Percentiles rank a stretch among this genome's conserved stretches.
Conservation (phyloP, 805 yeast genomes). For the Ogataea thermomethanolica region DNA sequence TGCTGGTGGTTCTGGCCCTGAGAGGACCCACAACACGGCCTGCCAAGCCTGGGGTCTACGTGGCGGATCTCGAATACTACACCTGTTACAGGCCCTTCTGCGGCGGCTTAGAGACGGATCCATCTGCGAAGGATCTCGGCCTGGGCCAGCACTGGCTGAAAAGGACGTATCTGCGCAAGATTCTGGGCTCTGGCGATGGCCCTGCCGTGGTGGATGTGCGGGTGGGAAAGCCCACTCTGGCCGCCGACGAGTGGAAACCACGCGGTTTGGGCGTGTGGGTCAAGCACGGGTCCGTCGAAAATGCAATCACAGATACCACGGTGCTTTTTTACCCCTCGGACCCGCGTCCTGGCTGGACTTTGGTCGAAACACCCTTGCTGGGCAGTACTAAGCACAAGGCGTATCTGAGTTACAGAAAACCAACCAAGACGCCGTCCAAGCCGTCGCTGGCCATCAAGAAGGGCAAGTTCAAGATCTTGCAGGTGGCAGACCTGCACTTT, state of each 20-base stretch:
- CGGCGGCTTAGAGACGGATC: slow-evolving; percentile 1
- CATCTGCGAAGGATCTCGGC: slow-evolving; percentile 23
- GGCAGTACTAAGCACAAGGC: slow-evolving; percentile 21
- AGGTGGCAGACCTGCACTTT: slow-evolving; percentile 88
- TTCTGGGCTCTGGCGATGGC: slow-evolving; percentile 12
- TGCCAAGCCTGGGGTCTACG: no score
- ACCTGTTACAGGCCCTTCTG: slow-evolving; percentile 12
- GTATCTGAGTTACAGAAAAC: slow-evolving; percentile 35
- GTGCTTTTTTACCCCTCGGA: slow-evolving; percentile 77
- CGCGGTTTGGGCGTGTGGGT: slow-evolving; percentile 46
- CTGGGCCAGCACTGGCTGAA: slow-evolving; percentile 13
- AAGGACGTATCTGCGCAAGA: slow-evolving; percentile 15
- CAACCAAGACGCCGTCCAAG: not conserved
- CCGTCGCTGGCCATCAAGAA: slow-evolving; percentile 11
- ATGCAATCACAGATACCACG: slow-evolving; percentile 55
- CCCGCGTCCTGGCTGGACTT: slow-evolving; percentile 69
- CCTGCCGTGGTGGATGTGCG: slow-evolving; percentile 15
- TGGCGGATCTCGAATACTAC: slow-evolving; percentile 16
- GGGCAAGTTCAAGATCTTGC: slow-evolving; percentile 67
- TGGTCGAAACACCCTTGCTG: slow-evolving; percentile 7
- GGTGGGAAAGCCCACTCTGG: slow-evolving; percentile 8
- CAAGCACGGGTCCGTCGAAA: slow-evolving; percentile 41
- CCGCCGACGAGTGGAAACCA: slow-evolving; percentile 2
- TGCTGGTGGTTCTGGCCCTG: slow-evolving; percentile 6
- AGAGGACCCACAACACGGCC: no score